A percentile compares a stretch with the other conserved stretches of the same genome.
Conservation (phyloP, 192 early-diverging fungal species). For the Gonapodya sp. region DNA sequence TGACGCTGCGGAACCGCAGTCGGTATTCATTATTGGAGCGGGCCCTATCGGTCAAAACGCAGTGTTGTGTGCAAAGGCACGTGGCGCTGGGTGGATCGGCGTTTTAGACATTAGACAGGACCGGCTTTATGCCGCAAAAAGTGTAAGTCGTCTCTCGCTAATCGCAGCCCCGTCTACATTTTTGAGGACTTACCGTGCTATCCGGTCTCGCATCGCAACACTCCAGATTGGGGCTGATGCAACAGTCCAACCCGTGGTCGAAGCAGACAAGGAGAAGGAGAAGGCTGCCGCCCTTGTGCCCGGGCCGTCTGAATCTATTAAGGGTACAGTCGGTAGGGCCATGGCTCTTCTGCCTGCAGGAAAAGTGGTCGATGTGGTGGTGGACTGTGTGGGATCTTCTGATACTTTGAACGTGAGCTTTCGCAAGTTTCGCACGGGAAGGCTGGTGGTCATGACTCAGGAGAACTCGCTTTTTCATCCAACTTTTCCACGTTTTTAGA, state of each 20-base stretch:
- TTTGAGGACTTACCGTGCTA: too few relatives aligned
- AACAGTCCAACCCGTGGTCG: not conserved
- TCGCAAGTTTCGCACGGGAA: not conserved
- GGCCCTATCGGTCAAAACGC: slow-evolving; percentile 1
- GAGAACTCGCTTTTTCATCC: not conserved
- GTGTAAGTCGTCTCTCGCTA: not conserved
- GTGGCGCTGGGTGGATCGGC: slow-evolving; percentile 1
- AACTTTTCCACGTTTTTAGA: not conserved
- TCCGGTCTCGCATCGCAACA: too few relatives aligned
- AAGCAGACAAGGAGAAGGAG: not conserved
- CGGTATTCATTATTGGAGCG: not conserved
- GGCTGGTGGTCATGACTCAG: not conserved
- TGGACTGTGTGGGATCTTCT: not conserved
- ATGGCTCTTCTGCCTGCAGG: not conserved
- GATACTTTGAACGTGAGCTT: slow-evolving; percentile 3
- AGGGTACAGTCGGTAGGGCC: not conserved
- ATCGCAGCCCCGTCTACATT: too few relatives aligned
- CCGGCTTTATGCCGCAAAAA: not conserved
- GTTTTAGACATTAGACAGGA: slow-evolving; percentile 2
- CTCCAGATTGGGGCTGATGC: slow-evolving; percentile 5
- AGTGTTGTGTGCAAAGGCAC: not conserved
- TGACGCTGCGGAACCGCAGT: not conserved
- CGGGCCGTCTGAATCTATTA: not conserved
- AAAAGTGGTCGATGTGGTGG: not conserved
- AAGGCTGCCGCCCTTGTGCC: not conserved